A percentile compares a stretch with the other conserved stretches of the same genome.
Conservation (phyloP, 1,284 basidiomycete species). For the Vanrija sp. region DNA sequence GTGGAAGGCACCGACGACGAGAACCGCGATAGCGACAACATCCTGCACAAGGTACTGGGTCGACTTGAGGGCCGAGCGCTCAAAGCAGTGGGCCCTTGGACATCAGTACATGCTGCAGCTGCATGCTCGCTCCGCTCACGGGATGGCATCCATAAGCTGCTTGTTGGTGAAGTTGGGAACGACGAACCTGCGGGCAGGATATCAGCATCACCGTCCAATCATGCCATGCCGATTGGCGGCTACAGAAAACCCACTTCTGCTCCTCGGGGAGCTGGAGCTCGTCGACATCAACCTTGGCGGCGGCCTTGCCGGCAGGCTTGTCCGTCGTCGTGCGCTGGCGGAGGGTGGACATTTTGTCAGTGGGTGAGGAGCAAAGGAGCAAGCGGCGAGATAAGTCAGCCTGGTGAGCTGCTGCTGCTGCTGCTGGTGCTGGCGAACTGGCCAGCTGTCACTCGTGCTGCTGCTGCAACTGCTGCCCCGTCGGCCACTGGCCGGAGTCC, state of each 20-base stretch:
- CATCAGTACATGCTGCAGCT: background rate
- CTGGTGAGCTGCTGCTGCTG: background rate
- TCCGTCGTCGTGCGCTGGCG: conserved; percentile 7
- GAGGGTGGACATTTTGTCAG: conserved; percentile 9
- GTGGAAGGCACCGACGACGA: conserved; percentile 68
- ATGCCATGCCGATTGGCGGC: no score
- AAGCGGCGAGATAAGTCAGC: background rate
- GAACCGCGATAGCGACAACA: conserved; percentile 61
- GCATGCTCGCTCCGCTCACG: conserved; percentile 54
- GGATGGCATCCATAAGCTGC: conserved; percentile 73
- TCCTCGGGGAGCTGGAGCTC: conserved; percentile 8
- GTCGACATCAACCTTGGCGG: conserved; percentile 4
- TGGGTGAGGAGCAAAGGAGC: background rate
- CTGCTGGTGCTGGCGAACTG: background rate
- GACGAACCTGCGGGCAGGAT: conserved; percentile 33
- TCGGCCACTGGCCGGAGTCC: background rate
- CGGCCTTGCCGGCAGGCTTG: background rate
- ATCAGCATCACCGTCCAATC: background rate
- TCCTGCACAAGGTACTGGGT: conserved; percentile 81
- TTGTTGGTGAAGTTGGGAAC: conserved; percentile 50
- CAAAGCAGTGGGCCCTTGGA: conserved; percentile 78
- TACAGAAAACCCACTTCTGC: background rate
- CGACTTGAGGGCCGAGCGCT: conserved; percentile 82
- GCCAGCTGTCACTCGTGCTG: background rate
- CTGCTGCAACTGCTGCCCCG: background rate